Base-by-base conservation (phyloP, 495 filamentous ascomycete genomes). In the Talaromyces borbonicus region DNA sequence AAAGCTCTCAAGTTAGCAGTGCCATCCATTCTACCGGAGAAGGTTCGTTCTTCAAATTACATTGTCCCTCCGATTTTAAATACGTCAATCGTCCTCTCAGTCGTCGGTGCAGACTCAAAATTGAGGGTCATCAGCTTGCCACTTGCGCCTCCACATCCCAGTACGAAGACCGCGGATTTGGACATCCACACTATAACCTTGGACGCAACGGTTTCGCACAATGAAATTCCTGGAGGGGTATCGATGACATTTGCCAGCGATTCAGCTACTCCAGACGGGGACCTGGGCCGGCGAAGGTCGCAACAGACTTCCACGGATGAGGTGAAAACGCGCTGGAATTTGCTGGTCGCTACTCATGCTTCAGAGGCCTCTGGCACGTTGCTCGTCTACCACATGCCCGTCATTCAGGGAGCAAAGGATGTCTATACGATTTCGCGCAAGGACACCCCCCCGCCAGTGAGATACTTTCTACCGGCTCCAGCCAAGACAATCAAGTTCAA, bases 401-500 rank as follows among this genome's bases (percentile, higher is more conserved):
- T 80, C 12, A 18, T 43, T 9, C 57, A 60, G 43, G 52, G 52
- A 24, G 42, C 39, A 7, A 49, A 47, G 2, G 1, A 41, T 26
- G 45, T 50, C 18, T 71, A 70, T 27, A 51, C 56, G 7, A 44
- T 77, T 8, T 43, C 59, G 3, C 55, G 68, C 19, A 56, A 68
- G 45, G 71, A 67, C 11, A 60, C 76, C 22, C 65, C 76, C 35
- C 75, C 83, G 2, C 81, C 78, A 55, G 74, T 81, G 56, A 77
- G 69, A 8, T 73, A 81, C 37, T 75, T 77, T 53, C 63, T 93
- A 11, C 71, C 80, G 0, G 70, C 76, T 8, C 83, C 83, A 1
- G 79, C 84, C 6, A 72, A 71, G 41, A 73, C 65, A 8, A 77
- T 94, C 43, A 65, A 77, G 1, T 95, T 95, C 63, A 92, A 86